These are phyloP conservation scores for Scenedesmus sp. DNA, from an alignment of 163 green algal species.

Conservation along the genomic window DNA sequence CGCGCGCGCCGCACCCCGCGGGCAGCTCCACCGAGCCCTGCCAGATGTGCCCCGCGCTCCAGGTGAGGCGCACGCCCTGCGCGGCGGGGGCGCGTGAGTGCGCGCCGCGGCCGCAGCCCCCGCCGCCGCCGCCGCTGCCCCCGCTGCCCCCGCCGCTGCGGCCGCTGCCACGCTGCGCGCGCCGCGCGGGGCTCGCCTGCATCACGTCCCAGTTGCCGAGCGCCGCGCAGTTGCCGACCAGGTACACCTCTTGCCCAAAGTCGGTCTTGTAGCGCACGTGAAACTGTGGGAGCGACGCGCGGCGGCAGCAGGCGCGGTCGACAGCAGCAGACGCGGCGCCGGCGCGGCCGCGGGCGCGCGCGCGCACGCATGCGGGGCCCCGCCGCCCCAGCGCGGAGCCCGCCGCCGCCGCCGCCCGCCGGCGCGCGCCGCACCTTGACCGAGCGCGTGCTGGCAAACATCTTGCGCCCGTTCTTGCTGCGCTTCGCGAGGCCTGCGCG, in stretches of 20 bases:
- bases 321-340: not conserved
- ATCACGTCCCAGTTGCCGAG: slow-evolving; percentile 44
- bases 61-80: slow-evolving; percentile 22
- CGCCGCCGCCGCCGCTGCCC: too few relatives aligned
- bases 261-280: slow-evolving; percentile 46
- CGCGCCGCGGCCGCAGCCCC: too few relatives aligned
- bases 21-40: slow-evolving; percentile 34
- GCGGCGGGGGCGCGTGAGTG: too few relatives aligned
- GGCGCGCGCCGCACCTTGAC: slow-evolving; percentile 14
- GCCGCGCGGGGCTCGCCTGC: too few relatives aligned
- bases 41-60: slow-evolving; percentile 34
- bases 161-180: too few relatives aligned
- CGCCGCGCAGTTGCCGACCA: slow-evolving; percentile 32
- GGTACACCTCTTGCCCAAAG: slow-evolving; percentile 42
- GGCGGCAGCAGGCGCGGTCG: not conserved
- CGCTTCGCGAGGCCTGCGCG: too few relatives aligned
- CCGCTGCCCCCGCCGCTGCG: too few relatives aligned
- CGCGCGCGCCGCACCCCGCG: slow-evolving; percentile 22
- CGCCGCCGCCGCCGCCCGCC: not conserved
- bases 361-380: too few relatives aligned
- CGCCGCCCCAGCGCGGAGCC: not conserved
- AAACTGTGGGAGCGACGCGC: slow-evolving; percentile 1
- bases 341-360: not conserved
- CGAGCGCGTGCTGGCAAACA: slow-evolving; percentile 19
- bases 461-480: slow-evolving; percentile 10